Base-by-base conservation (phyloP, 495 filamentous ascomycete genomes). In the Emericellopsis terricola region DNA sequence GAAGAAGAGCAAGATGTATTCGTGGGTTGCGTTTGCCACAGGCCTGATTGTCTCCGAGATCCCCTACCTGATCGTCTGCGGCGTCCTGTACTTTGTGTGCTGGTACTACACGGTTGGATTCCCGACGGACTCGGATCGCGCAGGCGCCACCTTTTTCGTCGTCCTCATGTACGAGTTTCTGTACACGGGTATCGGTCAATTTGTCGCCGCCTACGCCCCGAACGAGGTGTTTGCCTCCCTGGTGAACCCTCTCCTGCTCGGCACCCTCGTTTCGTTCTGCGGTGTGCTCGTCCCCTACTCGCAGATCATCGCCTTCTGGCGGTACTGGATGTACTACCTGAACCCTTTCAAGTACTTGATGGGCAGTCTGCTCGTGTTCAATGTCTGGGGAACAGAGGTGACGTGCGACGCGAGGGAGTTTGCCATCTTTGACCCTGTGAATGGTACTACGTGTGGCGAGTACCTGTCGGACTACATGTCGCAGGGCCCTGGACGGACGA, bases 121-220 rank as follows among this genome's bases (percentile, higher is more conserved):
- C 9, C 77, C 81, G 0, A 59, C 53, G 0, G 70, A 77, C 37
- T 63, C 66, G 6, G 57, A 65, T 2, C 64, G 64, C 0, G 69
- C 81, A 0, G 81, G 86, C 28, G 91, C 91, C 49, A 74, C 80
- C 32, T 93, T 79, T 63, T 83, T 92, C 74, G 71, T 71, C 1
- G 56, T 91, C 45, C 65, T 89, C 0, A 85, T 86, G 57, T 81
- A 76, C 65, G 55, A 87, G 24, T 89, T 87, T 64, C 64, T 72
- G 41, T 64, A 35, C 33, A 35, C 69, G 4, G 73, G 65, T 38
- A 84, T 78, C 78, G 81, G 81, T 16, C 81, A 89, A 46, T 85
- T 78, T 76, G 81, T 86, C 41, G 77, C 73, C 45, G 76, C 81
- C 3, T 81, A 83, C 54, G 76, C 82, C 0, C 81, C 81, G 0